Base-by-base conservation (phyloP, 768 basidiomycete genomes). In the Lentinus brumalis region DNA sequence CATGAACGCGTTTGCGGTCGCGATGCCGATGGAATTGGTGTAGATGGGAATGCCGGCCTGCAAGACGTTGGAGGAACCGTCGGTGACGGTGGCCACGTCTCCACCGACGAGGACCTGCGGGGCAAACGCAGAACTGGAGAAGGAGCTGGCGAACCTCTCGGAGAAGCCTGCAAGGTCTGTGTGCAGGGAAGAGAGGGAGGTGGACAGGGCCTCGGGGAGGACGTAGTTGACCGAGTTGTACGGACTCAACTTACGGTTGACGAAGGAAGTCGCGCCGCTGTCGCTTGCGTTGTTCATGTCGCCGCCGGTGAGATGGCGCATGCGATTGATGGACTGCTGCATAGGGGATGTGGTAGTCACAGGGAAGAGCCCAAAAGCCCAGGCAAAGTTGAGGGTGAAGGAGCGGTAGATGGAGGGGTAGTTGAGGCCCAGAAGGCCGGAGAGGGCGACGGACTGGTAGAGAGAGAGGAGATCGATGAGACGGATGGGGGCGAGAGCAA, bases 1-100 rank as follows among this genome's bases (percentile, higher is more conserved):
- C 83, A 92, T 90, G 76, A 93, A 97, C 7, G 89, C 89, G 75
- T 97, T 96, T 56, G 89, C 89, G 0, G 88, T 89, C 10, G 90
- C 86, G 59, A 98, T 89, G 56, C 86, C 84, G 29, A 92, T 73
- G 14, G 84, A 83, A 68, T 89, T 94, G 62, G 86, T 86, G 67
- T 88, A 96, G 35, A 91, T 88, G 4, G 94, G 92, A 26, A 96
- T 74, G 21, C 94, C 95, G 18, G 90, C 88, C 64, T 89, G 77
- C 18, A 96, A 82, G 39, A 89, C 75, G 71, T 92, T 89, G 26
- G 79, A 73, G 1, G 88, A 87, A 9, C 76, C 76, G 26, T 78
- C 63, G 3, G 90, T 90, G 50, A 91, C 87, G 2, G 86, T 84
- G 61, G 85, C 83, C 1, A 92, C 90, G 15, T 83, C 73, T 4